Base-by-base conservation (phyloP, 257 asterid genomes). In the Verbena officinalis region DNA sequence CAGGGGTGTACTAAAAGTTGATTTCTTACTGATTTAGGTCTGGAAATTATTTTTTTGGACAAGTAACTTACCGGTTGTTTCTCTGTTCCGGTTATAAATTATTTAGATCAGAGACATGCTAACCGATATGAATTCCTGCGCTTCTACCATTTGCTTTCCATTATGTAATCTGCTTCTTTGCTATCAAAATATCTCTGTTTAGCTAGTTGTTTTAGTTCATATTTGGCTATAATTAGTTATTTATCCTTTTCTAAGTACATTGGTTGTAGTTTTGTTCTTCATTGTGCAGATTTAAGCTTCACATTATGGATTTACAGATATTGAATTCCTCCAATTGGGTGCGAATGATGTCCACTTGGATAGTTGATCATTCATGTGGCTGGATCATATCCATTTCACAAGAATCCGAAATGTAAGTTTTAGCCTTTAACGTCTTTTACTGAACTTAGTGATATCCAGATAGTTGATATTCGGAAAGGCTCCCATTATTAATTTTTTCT, bases 341-440 rank as follows among this genome's bases (percentile, higher is more conserved):
- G 55, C 58, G 58, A 59, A 59, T 21, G 64, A n/a, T 33, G 52
- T 12, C 36, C 17, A 2, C 52, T 24, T 56, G 16, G 30, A 45
- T 58, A 19, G 57, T 49, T 56, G 48, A 46, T 55, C 59, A 31
- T 34, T 13, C 65, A 43, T 53, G 56, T 31, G 39, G 7, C 10
- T 39, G 63, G 51, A 50, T 52, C 17, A 0, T 67, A 66, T 52
- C 61, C 43, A 36, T 33, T 49, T 59, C 33, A 43, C 34, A 43
- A 27, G 49, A 60, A 68, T 68, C 59, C 59, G 39, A 56, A 31
- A 50, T 13, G 67, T 65, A 67, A 59, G 70, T 64, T 64, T 45
- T 36, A 31, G 16, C 23, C 33, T 27, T 27, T 27, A n/a, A n/a
- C 5, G 2, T 57, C 27, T 40, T 49, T 10, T 27, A 9, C 30